These are phyloP conservation scores for Jaapia argillacea DNA, from an alignment of 768 basidiomycete species.

Conservation along the genomic window DNA sequence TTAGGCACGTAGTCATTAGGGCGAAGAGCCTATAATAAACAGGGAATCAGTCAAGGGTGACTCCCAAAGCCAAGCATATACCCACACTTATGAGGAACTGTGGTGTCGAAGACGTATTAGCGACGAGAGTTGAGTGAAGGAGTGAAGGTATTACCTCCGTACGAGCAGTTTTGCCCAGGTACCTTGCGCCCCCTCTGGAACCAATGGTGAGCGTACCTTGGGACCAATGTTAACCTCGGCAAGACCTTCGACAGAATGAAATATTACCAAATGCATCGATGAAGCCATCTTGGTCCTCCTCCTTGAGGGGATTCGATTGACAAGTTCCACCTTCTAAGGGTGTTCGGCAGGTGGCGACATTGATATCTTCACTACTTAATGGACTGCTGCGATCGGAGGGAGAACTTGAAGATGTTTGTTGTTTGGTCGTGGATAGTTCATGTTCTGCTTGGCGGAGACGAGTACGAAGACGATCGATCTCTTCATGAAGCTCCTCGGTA, in stretches of 20 bases:
- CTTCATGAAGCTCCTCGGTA: constrained; percentile 61
- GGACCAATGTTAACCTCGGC: too few relatives aligned
- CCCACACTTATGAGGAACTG: constrained; percentile 52
- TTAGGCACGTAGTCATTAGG: too few relatives aligned
- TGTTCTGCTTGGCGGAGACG: constrained; percentile 57
- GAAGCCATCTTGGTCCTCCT: constrained; percentile 31
- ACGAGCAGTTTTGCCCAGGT: constrained; percentile 57
- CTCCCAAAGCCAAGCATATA: too few relatives aligned
- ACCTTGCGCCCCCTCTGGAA: constrained; percentile 41
- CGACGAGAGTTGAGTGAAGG: not conserved
- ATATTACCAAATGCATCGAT: constrained; percentile 39
- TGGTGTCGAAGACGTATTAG: constrained; percentile 2
- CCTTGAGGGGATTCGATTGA: constrained; percentile 3
- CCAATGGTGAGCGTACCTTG: constrained; percentile 50
- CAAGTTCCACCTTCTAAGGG: constrained; percentile 5
- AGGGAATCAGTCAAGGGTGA: too few relatives aligned
- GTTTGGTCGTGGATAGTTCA: constrained; percentile 39
- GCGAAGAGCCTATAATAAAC: too few relatives aligned
- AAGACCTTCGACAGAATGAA: too few relatives aligned
- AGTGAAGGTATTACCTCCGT: constrained; percentile 40
- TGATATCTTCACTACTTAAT: too few relatives aligned
- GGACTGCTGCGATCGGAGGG: too few relatives aligned
- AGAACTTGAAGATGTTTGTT: constrained; percentile 32
- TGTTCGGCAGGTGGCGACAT: too few relatives aligned
- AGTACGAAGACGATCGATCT: constrained; percentile 41